These are phyloP conservation scores for Pholiota adiposa DNA, from an alignment of 1,284 basidiomycete genomes.

Conservation along the genomic window DNA sequence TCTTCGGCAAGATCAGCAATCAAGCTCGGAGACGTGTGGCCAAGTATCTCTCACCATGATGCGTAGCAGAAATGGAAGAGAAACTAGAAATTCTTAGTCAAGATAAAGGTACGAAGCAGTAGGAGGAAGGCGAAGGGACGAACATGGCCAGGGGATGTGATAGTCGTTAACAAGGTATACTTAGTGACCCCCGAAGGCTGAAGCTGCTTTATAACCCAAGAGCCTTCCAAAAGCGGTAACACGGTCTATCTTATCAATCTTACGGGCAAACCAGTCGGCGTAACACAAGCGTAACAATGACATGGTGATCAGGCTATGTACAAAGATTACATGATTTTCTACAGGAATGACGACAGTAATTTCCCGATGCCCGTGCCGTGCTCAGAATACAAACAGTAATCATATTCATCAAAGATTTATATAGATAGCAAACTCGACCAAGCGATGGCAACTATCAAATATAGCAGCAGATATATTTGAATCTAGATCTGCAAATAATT, in stretches of 20 bases:
- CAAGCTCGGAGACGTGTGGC: neutral
- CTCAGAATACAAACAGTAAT: too few relatives aligned
- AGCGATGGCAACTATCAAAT: too few relatives aligned
- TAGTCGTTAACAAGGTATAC: neutral
- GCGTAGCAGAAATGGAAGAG: neutral
- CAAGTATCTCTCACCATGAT: conserved; percentile 3
- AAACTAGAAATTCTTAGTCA: neutral
- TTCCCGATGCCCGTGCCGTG: neutral
- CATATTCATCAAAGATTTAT: too few relatives aligned
- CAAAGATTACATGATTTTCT: neutral
- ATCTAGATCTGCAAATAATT: neutral
- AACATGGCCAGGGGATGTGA: conserved; percentile 1
- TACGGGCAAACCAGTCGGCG: too few relatives aligned
- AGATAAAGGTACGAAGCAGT: neutral
- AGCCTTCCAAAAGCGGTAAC: conserved; percentile 20
- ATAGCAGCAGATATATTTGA: too few relatives aligned
- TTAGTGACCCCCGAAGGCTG: neutral
- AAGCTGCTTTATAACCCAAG: conserved; percentile 22
- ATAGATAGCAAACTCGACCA: too few relatives aligned
- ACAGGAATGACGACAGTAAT: neutral
- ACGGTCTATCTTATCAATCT: conserved; percentile 10
- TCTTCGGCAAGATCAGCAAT: conserved; percentile 8
- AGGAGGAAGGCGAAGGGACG: neutral
- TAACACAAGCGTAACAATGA: neutral
- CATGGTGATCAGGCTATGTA: neutral